Conservation (phyloP, 2,329 filamentous ascomycete species). For the Diaporthe eres region DNA sequence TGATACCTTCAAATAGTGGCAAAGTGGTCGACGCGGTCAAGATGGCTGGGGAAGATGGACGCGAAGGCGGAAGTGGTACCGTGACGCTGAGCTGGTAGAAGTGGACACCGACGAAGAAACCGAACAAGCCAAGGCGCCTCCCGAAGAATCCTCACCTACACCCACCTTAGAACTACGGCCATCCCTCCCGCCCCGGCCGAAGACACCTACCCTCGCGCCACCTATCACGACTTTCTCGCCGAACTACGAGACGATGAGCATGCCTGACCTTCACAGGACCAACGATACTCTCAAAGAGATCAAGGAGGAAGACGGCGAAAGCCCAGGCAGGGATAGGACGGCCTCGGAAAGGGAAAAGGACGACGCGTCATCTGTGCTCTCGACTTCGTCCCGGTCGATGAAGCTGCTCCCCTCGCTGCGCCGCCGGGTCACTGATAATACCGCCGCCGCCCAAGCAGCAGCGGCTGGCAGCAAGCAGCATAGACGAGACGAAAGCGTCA, state of each 20-base stretch:
- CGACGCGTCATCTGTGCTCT: slow-evolving; percentile 62
- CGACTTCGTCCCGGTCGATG: slow-evolving; percentile 61
- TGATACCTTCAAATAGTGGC: slow-evolving; percentile 73
- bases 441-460: not conserved
- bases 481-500: slow-evolving; percentile 43
- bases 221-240: slow-evolving; percentile 35
- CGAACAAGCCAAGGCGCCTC: slow-evolving; percentile 42
- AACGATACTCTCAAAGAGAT: slow-evolving; percentile 42
- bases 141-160: slow-evolving; percentile 55
- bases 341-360: slow-evolving; percentile 48
- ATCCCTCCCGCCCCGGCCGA: slow-evolving; percentile 48
- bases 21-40: slow-evolving; percentile 83
- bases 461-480: slow-evolving; percentile 39
- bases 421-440: slow-evolving; percentile 56
- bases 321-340: slow-evolving; percentile 29
- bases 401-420: slow-evolving; percentile 59
- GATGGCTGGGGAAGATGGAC: slow-evolving; percentile 98
- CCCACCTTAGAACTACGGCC: slow-evolving; percentile 49
- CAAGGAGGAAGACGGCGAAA: slow-evolving; percentile 35
- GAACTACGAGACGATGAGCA: slow-evolving; percentile 35
- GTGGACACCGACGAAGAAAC: slow-evolving; percentile 57
- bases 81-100: slow-evolving; percentile 95
- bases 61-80: slow-evolving; percentile 93
- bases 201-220: slow-evolving; percentile 37
- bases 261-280: slow-evolving; percentile 35